A percentile compares a stretch with the other conserved stretches of the same genome.
phyloP scores from a whole-genome alignment of 1,284 basidiomycete species.

The Pseudozyma flocculosa region DNA sequence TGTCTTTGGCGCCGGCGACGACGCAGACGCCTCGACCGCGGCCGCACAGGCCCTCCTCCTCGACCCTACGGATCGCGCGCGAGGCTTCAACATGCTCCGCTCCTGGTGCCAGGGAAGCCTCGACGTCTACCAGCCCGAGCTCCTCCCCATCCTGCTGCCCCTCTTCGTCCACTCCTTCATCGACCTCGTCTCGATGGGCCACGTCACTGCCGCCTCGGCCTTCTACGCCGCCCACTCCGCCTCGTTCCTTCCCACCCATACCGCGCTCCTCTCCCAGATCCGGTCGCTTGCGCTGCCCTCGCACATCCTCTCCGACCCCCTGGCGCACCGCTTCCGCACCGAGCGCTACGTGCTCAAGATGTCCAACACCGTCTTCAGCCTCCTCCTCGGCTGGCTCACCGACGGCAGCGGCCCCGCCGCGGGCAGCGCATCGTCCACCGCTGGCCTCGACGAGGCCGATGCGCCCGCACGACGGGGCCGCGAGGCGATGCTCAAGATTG shows the following conservation, averaged over 20 bases:
- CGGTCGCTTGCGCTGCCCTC: constrained; percentile 78
- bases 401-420: constrained; percentile 83
- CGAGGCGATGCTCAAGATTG: constrained; percentile 81
- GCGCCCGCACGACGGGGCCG: constrained; percentile 62
- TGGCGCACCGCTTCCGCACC: constrained; percentile 80
- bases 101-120: constrained; percentile 89
- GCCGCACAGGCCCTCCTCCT: constrained; percentile 78
- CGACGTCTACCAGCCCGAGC: constrained; percentile 84
- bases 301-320: constrained; percentile 75
- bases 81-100: constrained; percentile 82
- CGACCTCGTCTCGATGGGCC: constrained; percentile 86
- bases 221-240: constrained; percentile 75
- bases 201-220: constrained; percentile 72
- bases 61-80: constrained; percentile 85
- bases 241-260: constrained; percentile 72
- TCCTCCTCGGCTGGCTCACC: constrained; percentile 93
- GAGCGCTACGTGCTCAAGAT: constrained; percentile 90
- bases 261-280: constrained; percentile 74
- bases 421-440: constrained; percentile 73
- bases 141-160: constrained; percentile 87
- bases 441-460: constrained; percentile 67
- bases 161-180: constrained; percentile 97
- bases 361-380: constrained; percentile 85
- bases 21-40: constrained; percentile 28
- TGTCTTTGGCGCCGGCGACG: constrained; percentile 17